Evolutionary conservation across 768 basidiomycete genomes (phyloP).

Genomic region (Pluteus cervinus): DNA sequence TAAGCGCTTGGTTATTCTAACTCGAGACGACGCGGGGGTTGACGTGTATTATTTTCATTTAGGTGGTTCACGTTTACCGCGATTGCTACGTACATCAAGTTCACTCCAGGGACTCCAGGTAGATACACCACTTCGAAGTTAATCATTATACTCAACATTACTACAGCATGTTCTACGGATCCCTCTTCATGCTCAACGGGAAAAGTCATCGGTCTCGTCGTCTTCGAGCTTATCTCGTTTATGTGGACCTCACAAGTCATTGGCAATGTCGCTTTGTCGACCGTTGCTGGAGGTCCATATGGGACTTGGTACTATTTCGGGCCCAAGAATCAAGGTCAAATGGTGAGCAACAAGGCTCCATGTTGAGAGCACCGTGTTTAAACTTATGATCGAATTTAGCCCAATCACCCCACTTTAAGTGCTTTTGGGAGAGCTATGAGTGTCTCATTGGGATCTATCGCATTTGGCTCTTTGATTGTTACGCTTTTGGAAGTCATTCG

Average conservation of each 20-base stretch:
- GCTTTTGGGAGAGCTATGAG: conserved; percentile 74
- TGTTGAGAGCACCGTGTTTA: conserved; percentile 5
- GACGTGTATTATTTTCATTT: conserved; percentile 5
- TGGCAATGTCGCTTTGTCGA: conserved; percentile 71
- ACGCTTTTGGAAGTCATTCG: conserved; percentile 69
- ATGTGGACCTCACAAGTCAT: conserved; percentile 83
- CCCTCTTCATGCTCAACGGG: conserved; percentile 58
- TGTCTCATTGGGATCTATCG: conserved; percentile 76
- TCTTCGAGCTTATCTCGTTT: conserved; percentile 76
- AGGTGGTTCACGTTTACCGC: conserved; percentile 77
- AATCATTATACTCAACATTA: conserved; percentile 15
- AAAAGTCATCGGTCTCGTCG: conserved; percentile 73
- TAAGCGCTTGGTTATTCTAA: conserved; percentile 25
- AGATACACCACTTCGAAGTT: conserved; percentile 14
- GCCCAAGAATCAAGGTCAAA: conserved; percentile 54
- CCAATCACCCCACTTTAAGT: conserved; percentile 62
- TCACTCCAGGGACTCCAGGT: conserved; percentile 75
- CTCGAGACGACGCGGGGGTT: no score
- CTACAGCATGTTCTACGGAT: conserved; percentile 45
- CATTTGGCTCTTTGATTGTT: conserved; percentile 80
- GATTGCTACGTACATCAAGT: conserved; percentile 60
- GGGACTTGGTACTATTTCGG: conserved; percentile 86
- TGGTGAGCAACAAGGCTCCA: conserved; percentile 34
- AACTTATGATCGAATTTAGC: conserved; percentile 29
- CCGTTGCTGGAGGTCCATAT: conserved; percentile 75